phyloP scores from a whole-genome alignment of 116 monocot species.

The Cymodocea nodosa region DNA sequence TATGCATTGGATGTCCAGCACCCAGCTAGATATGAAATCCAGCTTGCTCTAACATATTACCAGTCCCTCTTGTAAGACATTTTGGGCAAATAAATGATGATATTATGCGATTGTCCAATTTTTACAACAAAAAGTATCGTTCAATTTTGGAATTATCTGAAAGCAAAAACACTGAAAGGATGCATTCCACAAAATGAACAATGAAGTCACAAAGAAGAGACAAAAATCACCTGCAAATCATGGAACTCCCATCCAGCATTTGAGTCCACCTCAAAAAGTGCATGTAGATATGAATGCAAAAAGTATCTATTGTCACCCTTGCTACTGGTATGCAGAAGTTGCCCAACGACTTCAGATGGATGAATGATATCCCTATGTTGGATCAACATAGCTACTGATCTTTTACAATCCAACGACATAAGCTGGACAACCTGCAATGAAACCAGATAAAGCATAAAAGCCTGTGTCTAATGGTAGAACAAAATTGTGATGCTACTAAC shows the following conservation, averaged over 20 bases:
- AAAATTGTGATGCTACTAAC: too few species aligned
- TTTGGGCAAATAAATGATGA: too few species aligned
- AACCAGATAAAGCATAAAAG: background rate
- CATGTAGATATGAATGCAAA: conserved; percentile 71
- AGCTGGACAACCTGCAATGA: conserved; percentile 72
- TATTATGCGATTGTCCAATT: too few species aligned
- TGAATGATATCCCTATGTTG: conserved; percentile 59
- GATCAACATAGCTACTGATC: conserved; percentile 61
- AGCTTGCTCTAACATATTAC: too few species aligned
- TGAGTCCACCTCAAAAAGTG: conserved; percentile 67
- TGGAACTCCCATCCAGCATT: conserved; percentile 88
- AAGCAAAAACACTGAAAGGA: too few species aligned
- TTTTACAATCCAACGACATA: conserved; percentile 76
- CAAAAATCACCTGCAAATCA: conserved; percentile 75
- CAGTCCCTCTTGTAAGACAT: too few species aligned
- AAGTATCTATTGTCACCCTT: conserved; percentile 60
- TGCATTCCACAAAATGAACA: too few species aligned
- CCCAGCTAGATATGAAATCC: too few species aligned
- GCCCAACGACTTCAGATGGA: conserved; percentile 71
- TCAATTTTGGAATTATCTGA: too few species aligned
- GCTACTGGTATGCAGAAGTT: conserved; percentile 38
- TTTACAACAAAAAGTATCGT: too few species aligned
- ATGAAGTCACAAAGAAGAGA: background rate
- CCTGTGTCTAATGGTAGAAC: background rate
- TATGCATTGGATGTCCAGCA: too few species aligned